Evolutionary conservation across 305 asterid species (phyloP).

Genomic region (Fraxinus albicans): DNA sequence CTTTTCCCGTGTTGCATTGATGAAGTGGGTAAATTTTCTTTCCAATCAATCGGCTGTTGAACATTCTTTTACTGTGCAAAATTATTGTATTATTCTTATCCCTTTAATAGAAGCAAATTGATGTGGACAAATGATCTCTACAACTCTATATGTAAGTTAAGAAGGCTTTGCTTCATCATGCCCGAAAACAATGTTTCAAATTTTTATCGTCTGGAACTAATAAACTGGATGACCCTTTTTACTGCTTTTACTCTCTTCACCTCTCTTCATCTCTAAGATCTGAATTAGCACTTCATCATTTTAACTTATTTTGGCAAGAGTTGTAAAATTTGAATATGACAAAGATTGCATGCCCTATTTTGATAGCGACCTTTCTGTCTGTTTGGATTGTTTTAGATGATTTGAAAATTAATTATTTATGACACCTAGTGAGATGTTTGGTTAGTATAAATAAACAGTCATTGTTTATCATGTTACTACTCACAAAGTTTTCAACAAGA

Average conservation of each 20-base stretch:
- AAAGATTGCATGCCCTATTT: neutral
- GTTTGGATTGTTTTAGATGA: neutral
- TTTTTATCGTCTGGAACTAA: neutral
- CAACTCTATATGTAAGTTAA: neutral
- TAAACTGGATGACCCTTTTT: neutral
- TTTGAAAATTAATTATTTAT: neutral
- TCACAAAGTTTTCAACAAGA: neutral
- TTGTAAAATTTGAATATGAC: neutral
- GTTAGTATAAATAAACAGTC: neutral
- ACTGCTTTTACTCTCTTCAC: neutral
- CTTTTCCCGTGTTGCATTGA: conserved; percentile 10
- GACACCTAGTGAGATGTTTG: neutral
- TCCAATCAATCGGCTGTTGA: neutral
- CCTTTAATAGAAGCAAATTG: neutral
- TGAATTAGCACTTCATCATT: neutral
- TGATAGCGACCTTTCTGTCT: neutral
- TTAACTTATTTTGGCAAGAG: neutral
- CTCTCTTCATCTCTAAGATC: neutral
- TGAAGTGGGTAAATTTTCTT: conserved; percentile 5
- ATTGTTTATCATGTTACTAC: neutral
- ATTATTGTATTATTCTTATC: neutral
- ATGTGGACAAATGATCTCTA: conserved; percentile 1
- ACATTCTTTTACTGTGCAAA: neutral
- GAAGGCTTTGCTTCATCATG: conserved; percentile 7
- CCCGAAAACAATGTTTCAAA: neutral